Conservation (phyloP, 2,329 filamentous ascomycete species). For the Periglandula ipomoeae region DNA sequence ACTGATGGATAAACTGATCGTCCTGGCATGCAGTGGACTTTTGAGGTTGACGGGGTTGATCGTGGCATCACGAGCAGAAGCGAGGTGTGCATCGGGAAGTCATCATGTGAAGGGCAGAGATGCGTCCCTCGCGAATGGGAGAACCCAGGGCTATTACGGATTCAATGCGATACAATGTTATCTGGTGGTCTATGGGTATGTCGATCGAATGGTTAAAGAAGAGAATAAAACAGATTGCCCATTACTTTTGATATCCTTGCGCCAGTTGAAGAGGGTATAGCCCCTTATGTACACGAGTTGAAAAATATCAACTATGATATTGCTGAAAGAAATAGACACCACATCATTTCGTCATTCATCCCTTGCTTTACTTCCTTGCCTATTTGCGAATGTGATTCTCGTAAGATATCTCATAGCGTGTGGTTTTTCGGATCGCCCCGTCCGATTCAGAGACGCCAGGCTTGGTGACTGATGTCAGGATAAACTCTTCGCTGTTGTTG, state of each 20-base stretch:
- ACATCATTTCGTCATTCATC: no score
- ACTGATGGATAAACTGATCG: not conserved
- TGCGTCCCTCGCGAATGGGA: no score
- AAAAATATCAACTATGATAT: not conserved
- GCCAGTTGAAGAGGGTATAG: not conserved
- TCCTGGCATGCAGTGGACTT: not conserved
- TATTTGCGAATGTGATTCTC: conserved; percentile 13
- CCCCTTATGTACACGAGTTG: not conserved
- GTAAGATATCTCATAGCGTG: conserved; percentile 26
- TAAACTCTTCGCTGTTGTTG: conserved; percentile 26
- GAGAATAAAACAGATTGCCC: not conserved
- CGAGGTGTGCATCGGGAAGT: not conserved
- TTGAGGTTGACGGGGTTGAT: not conserved
- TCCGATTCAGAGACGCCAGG: not conserved
- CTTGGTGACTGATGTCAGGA: conserved; percentile 17
- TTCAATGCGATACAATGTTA: no score
- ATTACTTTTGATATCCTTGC: not conserved
- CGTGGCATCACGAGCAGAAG: not conserved
- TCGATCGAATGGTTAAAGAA: not conserved
- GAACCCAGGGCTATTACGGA: no score
- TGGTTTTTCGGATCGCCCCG: conserved; percentile 25
- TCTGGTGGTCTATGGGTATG: no score
- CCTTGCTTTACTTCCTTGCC: not conserved
- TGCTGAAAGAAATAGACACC: no score
- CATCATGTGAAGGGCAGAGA: no score